Evolutionary conservation across 73 alveolate genomes (phyloP).

Genomic region (Tetrahymena borealis): DNA sequence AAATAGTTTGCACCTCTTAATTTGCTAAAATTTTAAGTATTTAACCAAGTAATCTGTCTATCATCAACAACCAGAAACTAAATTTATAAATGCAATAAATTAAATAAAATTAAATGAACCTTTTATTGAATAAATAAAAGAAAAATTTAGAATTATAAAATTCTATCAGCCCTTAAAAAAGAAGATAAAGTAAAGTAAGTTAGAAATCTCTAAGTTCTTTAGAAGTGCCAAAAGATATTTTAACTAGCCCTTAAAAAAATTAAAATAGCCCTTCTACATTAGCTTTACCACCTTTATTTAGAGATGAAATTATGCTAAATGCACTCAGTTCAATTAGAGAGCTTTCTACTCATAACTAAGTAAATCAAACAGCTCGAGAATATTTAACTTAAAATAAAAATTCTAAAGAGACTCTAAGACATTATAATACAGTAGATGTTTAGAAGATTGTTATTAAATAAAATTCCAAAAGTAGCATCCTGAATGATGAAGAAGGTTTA

Average conservation of each 20-base stretch:
- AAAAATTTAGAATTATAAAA: not conserved
- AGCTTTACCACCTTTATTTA: not conserved
- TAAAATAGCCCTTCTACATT: not conserved
- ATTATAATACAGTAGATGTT: not conserved
- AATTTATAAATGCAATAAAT: not conserved
- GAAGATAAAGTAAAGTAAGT: not conserved
- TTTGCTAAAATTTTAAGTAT: not conserved
- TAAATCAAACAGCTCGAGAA: not conserved
- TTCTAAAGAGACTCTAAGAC: not conserved
- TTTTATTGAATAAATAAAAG: not conserved
- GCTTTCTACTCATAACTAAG: not conserved
- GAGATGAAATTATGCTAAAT: not conserved
- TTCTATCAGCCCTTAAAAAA: not conserved
- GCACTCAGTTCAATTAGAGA: not conserved
- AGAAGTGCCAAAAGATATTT: not conserved
- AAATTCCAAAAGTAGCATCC: not conserved
- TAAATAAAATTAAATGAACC: not conserved
- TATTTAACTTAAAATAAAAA: not conserved
- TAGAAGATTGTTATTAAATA: not conserved
- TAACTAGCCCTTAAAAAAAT: not conserved
- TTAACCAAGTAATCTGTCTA: not conserved
- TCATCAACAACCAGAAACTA: not conserved
- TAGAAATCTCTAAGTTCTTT: not conserved
- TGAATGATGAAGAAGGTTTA: not conserved
- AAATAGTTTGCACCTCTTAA: not conserved